Conservation (phyloP, 23 red algal genomes). For the Cyanidiococcus yangmingshanensis region DNA sequence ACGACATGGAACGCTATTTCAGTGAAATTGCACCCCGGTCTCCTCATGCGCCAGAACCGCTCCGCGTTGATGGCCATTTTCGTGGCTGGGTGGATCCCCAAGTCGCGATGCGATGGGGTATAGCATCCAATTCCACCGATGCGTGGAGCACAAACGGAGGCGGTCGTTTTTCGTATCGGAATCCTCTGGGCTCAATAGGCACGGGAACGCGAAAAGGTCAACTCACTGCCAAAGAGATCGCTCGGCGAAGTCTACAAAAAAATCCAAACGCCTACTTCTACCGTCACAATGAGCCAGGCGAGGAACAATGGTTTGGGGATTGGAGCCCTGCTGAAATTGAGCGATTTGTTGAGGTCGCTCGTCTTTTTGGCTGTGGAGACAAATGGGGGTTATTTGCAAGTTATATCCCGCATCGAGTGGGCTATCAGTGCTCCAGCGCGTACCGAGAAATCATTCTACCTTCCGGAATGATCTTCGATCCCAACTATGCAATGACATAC, state of each 20-base stretch:
- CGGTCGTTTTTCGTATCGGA: conserved; percentile 22
- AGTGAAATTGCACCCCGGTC: background rate
- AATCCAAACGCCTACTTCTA: conserved; percentile 39
- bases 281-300: conserved; percentile 25
- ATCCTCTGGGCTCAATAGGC: background rate
- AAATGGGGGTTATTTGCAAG: conserved; percentile 38
- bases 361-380: conserved; percentile 27
- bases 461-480: conserved; percentile 21
- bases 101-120: background rate
- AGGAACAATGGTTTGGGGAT: conserved; percentile 25
- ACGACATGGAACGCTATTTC: background rate
- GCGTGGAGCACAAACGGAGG: conserved; percentile 29
- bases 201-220: background rate
- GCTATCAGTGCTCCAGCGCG: conserved; percentile 34
- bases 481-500: conserved; percentile 26
- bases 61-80: conserved; percentile 22
- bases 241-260: conserved; percentile 18
- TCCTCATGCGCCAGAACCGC: background rate
- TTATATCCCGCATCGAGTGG: conserved; percentile 27
- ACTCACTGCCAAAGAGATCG: conserved; percentile 28
- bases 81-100: conserved; percentile 26
- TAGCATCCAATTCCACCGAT: conserved; percentile 16
- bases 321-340: conserved; percentile 17
- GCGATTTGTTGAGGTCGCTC: conserved; percentile 14
- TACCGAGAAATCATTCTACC: conserved; percentile 27